phyloP scores from a whole-genome alignment of 2,329 filamentous ascomycete species.

The Colletotrichum gloeosporioides region DNA sequence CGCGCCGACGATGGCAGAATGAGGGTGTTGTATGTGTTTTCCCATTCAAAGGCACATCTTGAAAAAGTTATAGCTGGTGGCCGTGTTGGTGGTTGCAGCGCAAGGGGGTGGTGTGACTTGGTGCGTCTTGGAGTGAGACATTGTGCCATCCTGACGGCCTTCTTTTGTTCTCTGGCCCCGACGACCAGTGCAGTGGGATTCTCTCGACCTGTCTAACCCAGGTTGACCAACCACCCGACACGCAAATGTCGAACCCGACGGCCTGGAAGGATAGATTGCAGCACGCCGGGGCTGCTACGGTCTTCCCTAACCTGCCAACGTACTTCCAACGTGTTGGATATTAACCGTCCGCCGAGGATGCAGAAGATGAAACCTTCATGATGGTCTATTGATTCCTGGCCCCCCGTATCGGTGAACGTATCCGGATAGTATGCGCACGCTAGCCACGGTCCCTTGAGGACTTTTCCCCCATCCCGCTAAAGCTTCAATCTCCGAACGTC shows the following conservation, averaged over 20 bases:
- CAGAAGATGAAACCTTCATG: neutral
- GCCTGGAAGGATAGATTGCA: neutral
- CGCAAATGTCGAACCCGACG: neutral
- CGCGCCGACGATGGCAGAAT: neutral
- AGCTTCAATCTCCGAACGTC: neutral
- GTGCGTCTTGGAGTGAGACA: constrained; percentile 3
- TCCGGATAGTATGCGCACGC: neutral
- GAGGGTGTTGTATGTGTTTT: neutral
- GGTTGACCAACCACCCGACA: neutral
- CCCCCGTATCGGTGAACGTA: neutral
- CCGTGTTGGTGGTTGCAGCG: neutral
- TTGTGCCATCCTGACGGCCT: neutral
- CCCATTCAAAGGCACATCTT: neutral
- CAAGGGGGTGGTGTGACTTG: neutral
- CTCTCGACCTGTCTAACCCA: neutral
- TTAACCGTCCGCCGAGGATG: neutral
- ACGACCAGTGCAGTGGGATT: neutral
- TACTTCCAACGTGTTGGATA: neutral
- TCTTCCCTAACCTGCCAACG: neutral
- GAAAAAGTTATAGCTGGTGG: neutral
- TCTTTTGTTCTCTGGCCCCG: neutral
- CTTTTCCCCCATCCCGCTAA: neutral
- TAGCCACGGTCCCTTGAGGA: neutral
- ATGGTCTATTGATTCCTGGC: neutral
- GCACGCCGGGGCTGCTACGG: neutral